A percentile compares a stretch with the other conserved stretches of the same genome.
These are phyloP conservation scores for Lanmaoa pseudosensibilis DNA, from an alignment of 768 basidiomycete genomes.

Conservation along the genomic window DNA sequence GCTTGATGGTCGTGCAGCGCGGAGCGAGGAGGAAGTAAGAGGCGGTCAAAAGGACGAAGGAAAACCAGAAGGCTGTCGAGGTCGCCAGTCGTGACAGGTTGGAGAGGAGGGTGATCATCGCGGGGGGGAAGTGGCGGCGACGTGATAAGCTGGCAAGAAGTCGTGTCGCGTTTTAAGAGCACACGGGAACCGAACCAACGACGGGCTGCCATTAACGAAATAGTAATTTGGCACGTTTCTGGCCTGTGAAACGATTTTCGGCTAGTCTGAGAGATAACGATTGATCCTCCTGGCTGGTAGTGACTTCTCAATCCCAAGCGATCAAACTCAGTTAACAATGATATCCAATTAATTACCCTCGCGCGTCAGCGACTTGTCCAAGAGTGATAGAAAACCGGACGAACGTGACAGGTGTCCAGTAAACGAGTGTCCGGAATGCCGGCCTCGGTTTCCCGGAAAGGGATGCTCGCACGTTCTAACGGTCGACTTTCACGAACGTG, in stretches of 20 bases:
- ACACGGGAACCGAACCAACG: constrained; percentile 17
- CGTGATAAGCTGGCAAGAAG: constrained; percentile 17
- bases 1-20: constrained; percentile 36
- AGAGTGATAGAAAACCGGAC: constrained; percentile 1
- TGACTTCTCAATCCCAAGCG: constrained; percentile 4
- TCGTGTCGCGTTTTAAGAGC: constrained; percentile 24
- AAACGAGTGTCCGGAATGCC: not conserved
- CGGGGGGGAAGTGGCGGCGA: constrained; percentile 19
- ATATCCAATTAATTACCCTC: not conserved
- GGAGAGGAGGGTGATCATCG: constrained; percentile 24
- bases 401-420: constrained; percentile 17
- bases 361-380: not conserved
- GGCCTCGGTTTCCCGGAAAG: not conserved
- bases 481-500: constrained; percentile 13
- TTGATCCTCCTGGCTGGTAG: constrained; percentile 1
- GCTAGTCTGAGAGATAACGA: constrained; percentile 19
- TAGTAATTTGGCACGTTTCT: constrained; percentile 25
- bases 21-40: constrained; percentile 35
- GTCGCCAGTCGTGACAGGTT: constrained; percentile 20
- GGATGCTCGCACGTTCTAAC: constrained; percentile 11
- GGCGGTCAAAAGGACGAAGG: constrained; percentile 15
- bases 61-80: constrained; percentile 25
- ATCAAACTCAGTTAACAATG: not conserved
- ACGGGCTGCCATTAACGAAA: constrained; percentile 10
- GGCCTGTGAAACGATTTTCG: constrained; percentile 23